A percentile compares a stretch with the other conserved stretches of the same genome.
Evolutionary conservation across 164 flowering plant species (phyloP).

Genomic region (Saururus chinensis): DNA sequence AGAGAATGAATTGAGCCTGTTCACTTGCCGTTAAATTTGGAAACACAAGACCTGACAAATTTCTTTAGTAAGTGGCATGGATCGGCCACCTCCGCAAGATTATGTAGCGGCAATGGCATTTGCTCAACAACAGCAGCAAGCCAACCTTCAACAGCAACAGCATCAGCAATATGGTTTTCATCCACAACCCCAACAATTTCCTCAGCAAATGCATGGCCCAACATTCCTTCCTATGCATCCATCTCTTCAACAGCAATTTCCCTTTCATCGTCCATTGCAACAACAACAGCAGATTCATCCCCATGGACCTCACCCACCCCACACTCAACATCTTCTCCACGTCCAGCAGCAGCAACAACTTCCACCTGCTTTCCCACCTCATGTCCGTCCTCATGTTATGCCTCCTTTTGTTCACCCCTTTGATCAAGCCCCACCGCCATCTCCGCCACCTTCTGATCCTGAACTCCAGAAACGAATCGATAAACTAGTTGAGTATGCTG

Average conservation of each 20-base stretch:
- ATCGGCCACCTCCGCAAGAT: constrained; percentile 39
- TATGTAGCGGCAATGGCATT: constrained; percentile 65
- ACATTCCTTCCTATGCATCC: constrained; percentile 69
- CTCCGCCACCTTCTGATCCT: constrained; percentile 82
- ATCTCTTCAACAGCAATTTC: constrained; percentile 67
- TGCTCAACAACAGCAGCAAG: constrained; percentile 64
- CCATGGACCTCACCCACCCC: constrained; percentile 32
- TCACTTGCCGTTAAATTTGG: not conserved
- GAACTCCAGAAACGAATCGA: constrained; percentile 91
- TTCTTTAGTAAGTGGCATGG: constrained; percentile 1
- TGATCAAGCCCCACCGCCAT: constrained; percentile 62
- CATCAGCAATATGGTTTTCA: constrained; percentile 60
- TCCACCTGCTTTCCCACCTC: constrained; percentile 50
- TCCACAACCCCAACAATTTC: constrained; percentile 69
- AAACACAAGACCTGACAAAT: not conserved
- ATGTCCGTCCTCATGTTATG: constrained; percentile 49
- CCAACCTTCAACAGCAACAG: constrained; percentile 39
- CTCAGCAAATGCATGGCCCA: constrained; percentile 49
- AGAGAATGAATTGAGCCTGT: not conserved
- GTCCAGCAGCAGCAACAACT: constrained; percentile 61
- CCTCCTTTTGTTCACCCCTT: constrained; percentile 48
- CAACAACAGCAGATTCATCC: constrained; percentile 42
- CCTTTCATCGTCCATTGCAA: constrained; percentile 57
- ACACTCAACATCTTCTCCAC: constrained; percentile 46
- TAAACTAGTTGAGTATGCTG: constrained; percentile 79